Conservation (phyloP, 192 early-diverging fungal genomes). For the Gonapodya prolifera region DNA sequence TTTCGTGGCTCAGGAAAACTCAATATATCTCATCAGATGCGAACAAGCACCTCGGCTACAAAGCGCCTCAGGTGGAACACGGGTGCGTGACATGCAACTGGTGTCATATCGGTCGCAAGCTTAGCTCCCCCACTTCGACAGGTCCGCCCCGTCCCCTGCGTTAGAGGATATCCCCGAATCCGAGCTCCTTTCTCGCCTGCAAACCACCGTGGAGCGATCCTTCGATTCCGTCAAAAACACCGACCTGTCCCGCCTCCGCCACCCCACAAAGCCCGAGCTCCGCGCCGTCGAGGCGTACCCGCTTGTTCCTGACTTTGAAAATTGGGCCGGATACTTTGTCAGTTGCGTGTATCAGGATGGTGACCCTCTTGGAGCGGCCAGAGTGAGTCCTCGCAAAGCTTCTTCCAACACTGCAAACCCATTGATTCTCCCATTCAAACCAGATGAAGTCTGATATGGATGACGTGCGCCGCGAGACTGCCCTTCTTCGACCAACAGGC, state of each 20-base stretch:
- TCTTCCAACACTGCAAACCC: neutral
- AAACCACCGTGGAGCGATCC: neutral
- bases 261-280: constrained; percentile 30
- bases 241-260: constrained; percentile 13
- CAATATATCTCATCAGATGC: constrained; percentile 1
- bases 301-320: constrained; percentile 35
- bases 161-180: neutral
- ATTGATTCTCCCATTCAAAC: neutral
- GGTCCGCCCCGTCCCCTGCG: neutral
- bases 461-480: neutral
- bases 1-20: neutral
- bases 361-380: constrained; percentile 11
- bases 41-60: neutral
- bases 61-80: neutral
- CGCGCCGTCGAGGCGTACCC: constrained; percentile 33
- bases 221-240: neutral
- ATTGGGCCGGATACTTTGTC: constrained; percentile 35
- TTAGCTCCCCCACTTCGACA: too few species aligned
- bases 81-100: neutral
- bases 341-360: constrained; percentile 34
- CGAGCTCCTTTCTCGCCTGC: neutral
- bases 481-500: neutral
- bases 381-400: neutral
- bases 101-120: neutral
- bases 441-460: neutral